Evolutionary conservation across 2,329 filamentous ascomycete genomes (phyloP).

Genomic region (Monosporascus sp.): DNA sequence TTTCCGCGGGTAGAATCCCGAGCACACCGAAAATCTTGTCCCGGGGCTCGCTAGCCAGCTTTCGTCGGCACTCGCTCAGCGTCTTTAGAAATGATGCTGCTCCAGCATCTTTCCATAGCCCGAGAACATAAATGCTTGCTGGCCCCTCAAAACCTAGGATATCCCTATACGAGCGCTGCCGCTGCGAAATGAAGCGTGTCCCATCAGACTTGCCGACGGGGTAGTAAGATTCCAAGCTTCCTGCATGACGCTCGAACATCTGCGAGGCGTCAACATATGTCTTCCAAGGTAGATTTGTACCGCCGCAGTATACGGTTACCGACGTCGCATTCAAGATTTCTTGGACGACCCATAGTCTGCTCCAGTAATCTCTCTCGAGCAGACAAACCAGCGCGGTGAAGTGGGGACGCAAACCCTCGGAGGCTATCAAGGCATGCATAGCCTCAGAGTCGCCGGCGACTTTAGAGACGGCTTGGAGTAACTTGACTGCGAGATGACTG

Average conservation of each 20-base stretch:
- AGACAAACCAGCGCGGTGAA: constrained; percentile 21
- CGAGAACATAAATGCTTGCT: constrained; percentile 7
- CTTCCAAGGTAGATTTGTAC: constrained; percentile 12
- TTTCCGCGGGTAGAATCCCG: constrained; percentile 22
- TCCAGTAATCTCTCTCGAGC: constrained; percentile 32
- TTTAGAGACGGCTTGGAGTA: constrained; percentile 6
- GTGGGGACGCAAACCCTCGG: not conserved
- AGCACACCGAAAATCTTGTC: constrained; percentile 33
- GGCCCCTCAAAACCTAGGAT: constrained; percentile 8
- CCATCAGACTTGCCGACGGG: not conserved
- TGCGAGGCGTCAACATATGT: constrained; percentile 12
- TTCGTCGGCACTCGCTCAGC: constrained; percentile 19
- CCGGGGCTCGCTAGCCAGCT: constrained; percentile 24
- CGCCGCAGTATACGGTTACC: constrained; percentile 21
- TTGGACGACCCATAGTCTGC: constrained; percentile 27
- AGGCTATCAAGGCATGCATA: constrained; percentile 9
- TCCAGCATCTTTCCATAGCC: not conserved
- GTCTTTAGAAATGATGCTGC: constrained; percentile 17
- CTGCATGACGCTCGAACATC: constrained; percentile 10
- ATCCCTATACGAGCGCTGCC: not conserved
- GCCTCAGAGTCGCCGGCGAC: not conserved
- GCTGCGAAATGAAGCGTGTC: not conserved
- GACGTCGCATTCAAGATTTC: constrained; percentile 21
- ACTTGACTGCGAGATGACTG: constrained; percentile 7
- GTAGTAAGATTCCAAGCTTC: constrained; percentile 2